Conservation (phyloP, 495 filamentous ascomycete species). For the Penicillium verhagenii region DNA sequence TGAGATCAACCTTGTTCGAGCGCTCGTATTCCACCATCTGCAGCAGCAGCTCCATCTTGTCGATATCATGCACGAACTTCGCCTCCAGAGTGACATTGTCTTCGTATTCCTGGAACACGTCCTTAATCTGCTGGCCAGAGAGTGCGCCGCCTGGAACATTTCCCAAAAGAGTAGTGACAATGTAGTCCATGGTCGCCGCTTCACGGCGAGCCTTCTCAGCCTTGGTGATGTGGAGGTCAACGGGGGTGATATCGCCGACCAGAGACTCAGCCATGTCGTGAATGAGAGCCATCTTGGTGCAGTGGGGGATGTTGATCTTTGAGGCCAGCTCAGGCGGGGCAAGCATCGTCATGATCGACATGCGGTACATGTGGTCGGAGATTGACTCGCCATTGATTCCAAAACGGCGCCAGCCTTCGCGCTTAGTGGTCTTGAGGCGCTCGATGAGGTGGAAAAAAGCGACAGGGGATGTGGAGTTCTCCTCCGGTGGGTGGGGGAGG, state of each 20-base stretch:
- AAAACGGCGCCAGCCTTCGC: slow-evolving; percentile 93
- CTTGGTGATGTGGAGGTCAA: slow-evolving; percentile 60
- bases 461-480: slow-evolving; percentile 69
- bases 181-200: slow-evolving; percentile 83
- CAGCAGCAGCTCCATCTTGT: slow-evolving; percentile 90
- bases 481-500: slow-evolving; percentile 50
- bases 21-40: slow-evolving; percentile 98
- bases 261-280: slow-evolving; percentile 97
- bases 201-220: slow-evolving; percentile 85
- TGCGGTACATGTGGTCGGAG: slow-evolving; percentile 98
- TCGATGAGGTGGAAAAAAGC: slow-evolving; percentile 93
- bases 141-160: slow-evolving; percentile 63
- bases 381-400: slow-evolving; percentile 81
- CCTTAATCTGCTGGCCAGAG: slow-evolving; percentile 65
- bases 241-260: slow-evolving; percentile 94
- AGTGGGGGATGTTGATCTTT: slow-evolving; percentile 72
- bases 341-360: slow-evolving; percentile 94
- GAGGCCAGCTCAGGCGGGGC: slow-evolving; percentile 73
- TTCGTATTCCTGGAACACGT: slow-evolving; percentile 92
- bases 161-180: slow-evolving; percentile 68
- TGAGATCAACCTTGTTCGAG: slow-evolving; percentile 65
- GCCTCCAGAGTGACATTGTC: slow-evolving; percentile 77
- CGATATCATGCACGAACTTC: slow-evolving; percentile 90
- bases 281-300: slow-evolving; percentile 89
- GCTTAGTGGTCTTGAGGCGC: slow-evolving; percentile 89